Percentiles rank a stretch among this genome's conserved stretches.
phyloP scores from a whole-genome alignment of 1,284 basidiomycete species.

The Apiotrichum gamsii region DNA sequence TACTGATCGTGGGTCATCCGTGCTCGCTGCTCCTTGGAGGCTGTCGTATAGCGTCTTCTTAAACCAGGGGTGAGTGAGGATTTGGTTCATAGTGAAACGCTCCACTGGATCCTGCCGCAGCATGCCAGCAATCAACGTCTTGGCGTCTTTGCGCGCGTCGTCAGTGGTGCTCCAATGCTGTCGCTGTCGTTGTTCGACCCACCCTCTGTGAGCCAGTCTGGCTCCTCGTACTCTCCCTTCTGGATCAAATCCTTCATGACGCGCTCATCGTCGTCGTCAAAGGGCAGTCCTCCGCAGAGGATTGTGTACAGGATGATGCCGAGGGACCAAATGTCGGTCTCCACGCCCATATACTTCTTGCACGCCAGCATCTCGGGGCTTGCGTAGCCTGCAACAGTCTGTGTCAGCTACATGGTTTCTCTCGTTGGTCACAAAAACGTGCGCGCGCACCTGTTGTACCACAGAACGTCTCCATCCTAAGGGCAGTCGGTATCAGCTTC shows the following conservation, averaged over 20 bases:
- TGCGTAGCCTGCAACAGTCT: constrained; percentile 55
- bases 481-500: not conserved
- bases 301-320: constrained; percentile 94
- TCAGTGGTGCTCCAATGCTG: constrained; percentile 1
- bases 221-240: constrained; percentile 82
- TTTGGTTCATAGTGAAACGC: constrained; percentile 73
- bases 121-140: constrained; percentile 69
- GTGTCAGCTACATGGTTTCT: too few species aligned
- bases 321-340: constrained; percentile 96
- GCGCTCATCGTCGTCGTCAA: constrained; percentile 91
- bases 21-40: constrained; percentile 27
- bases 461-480: constrained; percentile 82
- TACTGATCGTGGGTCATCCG: constrained; percentile 6
- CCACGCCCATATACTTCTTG: constrained; percentile 80
- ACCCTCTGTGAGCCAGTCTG: constrained; percentile 84
- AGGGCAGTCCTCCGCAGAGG: constrained; percentile 87
- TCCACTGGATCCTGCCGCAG: constrained; percentile 71
- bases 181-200: too few species aligned
- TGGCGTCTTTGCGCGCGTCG: constrained; percentile 67
- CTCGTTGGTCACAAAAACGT: too few species aligned
- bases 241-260: constrained; percentile 84
- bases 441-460: constrained; percentile 90
- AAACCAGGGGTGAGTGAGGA: constrained; percentile 89
- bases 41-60: constrained; percentile 49
- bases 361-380: constrained; percentile 91